These are phyloP conservation scores for Diaporthe citriasiana DNA, from an alignment of 2,329 filamentous ascomycete species.

Conservation along the genomic window DNA sequence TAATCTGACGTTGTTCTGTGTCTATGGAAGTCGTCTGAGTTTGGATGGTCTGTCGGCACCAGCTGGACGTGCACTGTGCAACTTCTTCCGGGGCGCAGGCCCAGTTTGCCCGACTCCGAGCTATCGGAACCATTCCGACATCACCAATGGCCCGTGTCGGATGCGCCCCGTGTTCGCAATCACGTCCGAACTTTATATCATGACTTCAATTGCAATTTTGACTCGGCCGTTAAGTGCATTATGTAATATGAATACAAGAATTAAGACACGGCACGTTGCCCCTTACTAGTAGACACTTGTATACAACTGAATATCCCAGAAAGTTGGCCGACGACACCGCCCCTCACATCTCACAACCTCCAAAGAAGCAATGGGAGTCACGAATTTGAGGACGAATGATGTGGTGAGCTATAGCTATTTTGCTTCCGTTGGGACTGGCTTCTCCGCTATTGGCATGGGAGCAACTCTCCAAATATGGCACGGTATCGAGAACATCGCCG, in stretches of 20 bases:
- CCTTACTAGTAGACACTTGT: neutral
- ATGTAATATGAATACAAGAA: neutral
- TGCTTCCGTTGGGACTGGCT: slow-evolving; percentile 69
- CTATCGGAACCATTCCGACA: neutral
- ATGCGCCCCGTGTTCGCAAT: neutral
- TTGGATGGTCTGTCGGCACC: neutral
- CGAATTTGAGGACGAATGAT: neutral
- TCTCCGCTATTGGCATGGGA: slow-evolving; percentile 73
- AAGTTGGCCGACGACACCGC: too few species aligned
- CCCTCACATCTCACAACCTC: neutral
- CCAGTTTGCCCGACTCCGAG: neutral
- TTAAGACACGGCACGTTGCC: neutral
- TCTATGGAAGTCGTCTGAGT: neutral
- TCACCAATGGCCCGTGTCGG: neutral
- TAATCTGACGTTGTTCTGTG: too few species aligned
- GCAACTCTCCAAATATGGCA: slow-evolving; percentile 70
- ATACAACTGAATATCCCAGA: neutral
- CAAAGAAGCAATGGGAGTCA: neutral
- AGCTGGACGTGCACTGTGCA: neutral
- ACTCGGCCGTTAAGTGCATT: neutral
- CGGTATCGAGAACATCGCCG: slow-evolving; percentile 69
- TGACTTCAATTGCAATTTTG: neutral
- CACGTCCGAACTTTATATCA: neutral
- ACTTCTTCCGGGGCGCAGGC: neutral
- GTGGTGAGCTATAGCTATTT: slow-evolving; percentile 52